phyloP scores from a whole-genome alignment of 257 asterid genomes.

The Mitragyna speciosa region DNA sequence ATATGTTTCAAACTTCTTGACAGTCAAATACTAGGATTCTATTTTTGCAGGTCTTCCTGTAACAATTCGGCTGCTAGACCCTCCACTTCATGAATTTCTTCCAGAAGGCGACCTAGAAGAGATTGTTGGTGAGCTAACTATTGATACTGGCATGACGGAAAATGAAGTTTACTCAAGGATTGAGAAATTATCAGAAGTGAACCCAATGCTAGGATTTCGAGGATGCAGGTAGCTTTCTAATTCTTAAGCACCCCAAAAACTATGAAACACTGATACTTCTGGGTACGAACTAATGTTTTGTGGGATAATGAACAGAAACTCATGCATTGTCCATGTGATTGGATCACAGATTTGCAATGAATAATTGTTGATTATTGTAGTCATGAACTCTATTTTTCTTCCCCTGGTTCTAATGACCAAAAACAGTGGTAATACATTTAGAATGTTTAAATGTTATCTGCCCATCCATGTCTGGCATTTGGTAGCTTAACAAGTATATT shows the following conservation, averaged over 20 bases:
- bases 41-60: slow-evolving; percentile 75
- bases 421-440: neutral
- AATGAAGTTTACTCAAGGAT: slow-evolving; percentile 78
- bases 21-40: neutral
- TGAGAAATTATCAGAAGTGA: slow-evolving; percentile 88
- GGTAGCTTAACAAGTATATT: neutral
- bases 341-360: neutral
- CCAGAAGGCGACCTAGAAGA: slow-evolving; percentile 91
- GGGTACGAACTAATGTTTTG: neutral
- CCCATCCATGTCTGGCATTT: neutral
- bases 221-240: slow-evolving; percentile 77
- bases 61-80: slow-evolving; percentile 89
- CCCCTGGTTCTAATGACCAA: neutral
- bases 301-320: neutral
- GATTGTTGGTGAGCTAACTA: slow-evolving; percentile 68
- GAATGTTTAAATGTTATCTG: neutral
- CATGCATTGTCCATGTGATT: neutral
- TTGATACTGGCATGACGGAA: slow-evolving; percentile 67
- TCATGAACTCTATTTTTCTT: neutral
- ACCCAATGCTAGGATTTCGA: slow-evolving; percentile 98
- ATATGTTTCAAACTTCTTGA: slow-evolving; percentile 9
- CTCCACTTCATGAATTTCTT: slow-evolving; percentile 94
- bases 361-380: neutral
- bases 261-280: neutral
- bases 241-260: neutral